These are phyloP conservation scores for Podospora pseudopauciseta DNA, from an alignment of 495 filamentous ascomycete species.

Conservation along the genomic window DNA sequence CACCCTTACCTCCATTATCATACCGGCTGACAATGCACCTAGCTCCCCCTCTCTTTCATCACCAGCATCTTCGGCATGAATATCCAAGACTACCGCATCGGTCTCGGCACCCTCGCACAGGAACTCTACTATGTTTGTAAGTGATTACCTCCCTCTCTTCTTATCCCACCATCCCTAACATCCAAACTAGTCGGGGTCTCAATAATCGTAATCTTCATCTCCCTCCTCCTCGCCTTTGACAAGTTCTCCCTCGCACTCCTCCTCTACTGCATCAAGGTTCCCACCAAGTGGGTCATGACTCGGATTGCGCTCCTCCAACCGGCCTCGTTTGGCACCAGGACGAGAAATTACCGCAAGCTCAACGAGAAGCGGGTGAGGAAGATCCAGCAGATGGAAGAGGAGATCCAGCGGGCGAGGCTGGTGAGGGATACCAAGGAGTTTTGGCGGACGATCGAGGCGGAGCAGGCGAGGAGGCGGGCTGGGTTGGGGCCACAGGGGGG, in stretches of 20 bases:
- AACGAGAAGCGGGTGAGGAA: conserved; percentile 16
- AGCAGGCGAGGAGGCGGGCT: conserved; percentile 13
- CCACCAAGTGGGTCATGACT: conserved; percentile 17
- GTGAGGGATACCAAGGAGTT: conserved; percentile 20
- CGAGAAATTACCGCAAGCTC: conserved; percentile 13
- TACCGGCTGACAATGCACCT: neutral
- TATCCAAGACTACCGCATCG: conserved; percentile 18
- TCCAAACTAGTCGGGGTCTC: conserved; percentile 11
- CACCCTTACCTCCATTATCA: neutral
- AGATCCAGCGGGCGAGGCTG: conserved; percentile 16
- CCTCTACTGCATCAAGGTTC: conserved; percentile 19
- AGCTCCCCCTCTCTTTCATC: conserved; percentile 19
- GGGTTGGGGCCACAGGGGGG: neutral
- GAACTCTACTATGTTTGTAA: conserved; percentile 19
- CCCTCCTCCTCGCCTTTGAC: conserved; percentile 18
- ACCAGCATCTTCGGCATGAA: conserved; percentile 21
- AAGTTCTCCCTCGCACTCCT: conserved; percentile 21
- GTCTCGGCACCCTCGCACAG: conserved; percentile 13
- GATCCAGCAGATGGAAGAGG: conserved; percentile 18
- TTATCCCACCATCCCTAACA: neutral
- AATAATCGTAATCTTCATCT: conserved; percentile 17
- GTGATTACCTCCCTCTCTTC: neutral
- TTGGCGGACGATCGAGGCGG: conserved; percentile 17
- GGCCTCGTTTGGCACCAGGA: conserved; percentile 8
- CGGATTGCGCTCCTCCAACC: conserved; percentile 15